A percentile compares a stretch with the other conserved stretches of the same genome.
Conservation (phyloP, 2,329 filamentous ascomycete genomes). For the Xylaria multiplex region DNA sequence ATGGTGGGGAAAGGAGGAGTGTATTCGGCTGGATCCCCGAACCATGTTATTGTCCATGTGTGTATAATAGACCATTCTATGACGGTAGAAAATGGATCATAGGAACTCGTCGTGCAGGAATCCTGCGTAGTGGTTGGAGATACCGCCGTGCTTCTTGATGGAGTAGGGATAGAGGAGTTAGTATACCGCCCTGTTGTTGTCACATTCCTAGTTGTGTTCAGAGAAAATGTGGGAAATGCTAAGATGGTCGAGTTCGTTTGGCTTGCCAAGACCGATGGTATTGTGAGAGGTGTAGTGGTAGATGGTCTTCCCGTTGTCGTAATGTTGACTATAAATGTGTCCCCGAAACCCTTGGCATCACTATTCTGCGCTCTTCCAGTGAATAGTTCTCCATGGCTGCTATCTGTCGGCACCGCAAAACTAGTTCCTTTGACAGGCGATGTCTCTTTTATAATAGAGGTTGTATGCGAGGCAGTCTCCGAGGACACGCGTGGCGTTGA, state of each 20-base stretch:
- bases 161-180: conserved; percentile 24
- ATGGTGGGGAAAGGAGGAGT: conserved; percentile 58
- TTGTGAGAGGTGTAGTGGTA: conserved; percentile 17
- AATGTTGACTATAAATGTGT: no score
- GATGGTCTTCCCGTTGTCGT: conserved; percentile 27
- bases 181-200: conserved; percentile 22
- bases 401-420: conserved; percentile 1
- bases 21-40: conserved; percentile 57
- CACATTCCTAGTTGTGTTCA: conserved; percentile 13
- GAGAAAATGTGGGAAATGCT: conserved; percentile 21
- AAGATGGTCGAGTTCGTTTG: conserved; percentile 22
- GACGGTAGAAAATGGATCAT: conserved; percentile 49
- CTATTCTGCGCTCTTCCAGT: background rate
- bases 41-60: conserved; percentile 62
- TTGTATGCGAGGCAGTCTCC: conserved; percentile 2
- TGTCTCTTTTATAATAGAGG: background rate
- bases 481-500: conserved; percentile 9
- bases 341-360: conserved; percentile 2
- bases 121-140: conserved; percentile 33
- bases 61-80: conserved; percentile 58
- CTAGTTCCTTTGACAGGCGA: background rate
- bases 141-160: conserved; percentile 21
- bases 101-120: conserved; percentile 36
- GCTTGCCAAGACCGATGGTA: conserved; percentile 16
- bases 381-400: background rate